Evolutionary conservation across 2,329 filamentous ascomycete genomes (phyloP), one percentile per base, ranked within the genome.

Genomic region (Cercospora sojina): DNA sequence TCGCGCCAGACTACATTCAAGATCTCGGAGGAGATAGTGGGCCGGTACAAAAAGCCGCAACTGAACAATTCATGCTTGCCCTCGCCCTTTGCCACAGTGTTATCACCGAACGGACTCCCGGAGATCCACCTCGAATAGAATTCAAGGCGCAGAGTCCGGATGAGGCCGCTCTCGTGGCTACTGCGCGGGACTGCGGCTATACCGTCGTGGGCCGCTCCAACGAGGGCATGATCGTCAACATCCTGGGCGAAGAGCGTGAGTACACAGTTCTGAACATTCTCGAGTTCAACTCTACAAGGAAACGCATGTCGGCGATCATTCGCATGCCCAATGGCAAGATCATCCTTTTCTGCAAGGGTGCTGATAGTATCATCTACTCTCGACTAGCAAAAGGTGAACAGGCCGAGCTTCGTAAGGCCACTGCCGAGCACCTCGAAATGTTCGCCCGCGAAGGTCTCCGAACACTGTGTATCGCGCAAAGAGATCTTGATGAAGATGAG

Each of bases 101-200:
- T 67, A 94, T 99, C 68, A 91, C 94, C 0, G 95, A 99, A 77
- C 89, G 89, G 70, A 88, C 89, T 0, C 92, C 93, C 0, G 94
- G 93, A n/a, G 92, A 98, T 72, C 90, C 90, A 31, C 94, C 95
- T 0, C 91, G 86, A 78, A 95, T 99, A 74, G 86, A 93, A 29
- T 99, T 97, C 85, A 98, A 96, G 81, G 95, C 95, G 0, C 95
- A 99, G 77, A 98, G 93, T 47, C 95, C 95, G 0, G 95, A 99
- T 75, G 95, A 99, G 80, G 93, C 95, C 62, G 95, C 95, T 12
- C 83, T 99, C 13, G 95, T 99, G 7, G 88, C 93, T 18, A 98
- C 96, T 27, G 95, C 96, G 67, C 90, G 93, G 65, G 96, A 99
- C 74, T 92, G 94, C 81, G 95, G 95, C 3, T 98, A 97, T 76